Conservation (phyloP, 306 rosid genomes). For the Pterocarpus macrocarpus region DNA sequence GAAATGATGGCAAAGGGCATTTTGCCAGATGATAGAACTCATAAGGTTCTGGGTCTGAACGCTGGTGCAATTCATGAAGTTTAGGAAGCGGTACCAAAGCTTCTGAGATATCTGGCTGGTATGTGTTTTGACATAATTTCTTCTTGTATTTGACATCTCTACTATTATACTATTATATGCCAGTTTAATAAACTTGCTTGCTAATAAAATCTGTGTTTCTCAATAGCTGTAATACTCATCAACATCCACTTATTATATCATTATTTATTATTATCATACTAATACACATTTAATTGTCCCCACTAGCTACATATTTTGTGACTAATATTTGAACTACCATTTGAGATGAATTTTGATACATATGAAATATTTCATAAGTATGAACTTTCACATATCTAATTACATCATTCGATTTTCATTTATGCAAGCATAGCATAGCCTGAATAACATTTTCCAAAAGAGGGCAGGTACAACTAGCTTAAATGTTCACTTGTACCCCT, state of each 20-base stretch:
- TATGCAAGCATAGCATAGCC: background rate
- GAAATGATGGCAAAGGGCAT: slow-evolving; percentile 59
- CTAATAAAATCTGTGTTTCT: slow-evolving; percentile 13
- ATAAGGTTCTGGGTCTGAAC: slow-evolving; percentile 36
- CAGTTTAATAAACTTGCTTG: slow-evolving; percentile 27
- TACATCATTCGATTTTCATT: background rate
- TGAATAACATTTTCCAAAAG: no score
- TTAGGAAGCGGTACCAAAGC: slow-evolving; percentile 42
- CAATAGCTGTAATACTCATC: slow-evolving; percentile 10
- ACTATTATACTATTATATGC: slow-evolving; percentile 2
- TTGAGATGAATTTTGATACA: background rate
- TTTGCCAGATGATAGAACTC: slow-evolving; percentile 56
- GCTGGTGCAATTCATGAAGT: slow-evolving; percentile 35
- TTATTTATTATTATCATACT: background rate
- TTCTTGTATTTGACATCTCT: slow-evolving; percentile 19
- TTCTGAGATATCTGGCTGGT: slow-evolving; percentile 49
- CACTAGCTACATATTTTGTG: background rate
- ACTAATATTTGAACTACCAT: slow-evolving; percentile 13
- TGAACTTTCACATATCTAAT: slow-evolving; percentile 21
- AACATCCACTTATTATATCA: background rate
- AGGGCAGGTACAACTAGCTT: no score
- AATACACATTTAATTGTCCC: background rate
- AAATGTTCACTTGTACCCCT: no score
- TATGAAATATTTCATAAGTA: background rate
- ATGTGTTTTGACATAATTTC: slow-evolving; percentile 37